Conservation (phyloP, 1,284 basidiomycete species). For the Limonomyces culmigenus region DNA sequence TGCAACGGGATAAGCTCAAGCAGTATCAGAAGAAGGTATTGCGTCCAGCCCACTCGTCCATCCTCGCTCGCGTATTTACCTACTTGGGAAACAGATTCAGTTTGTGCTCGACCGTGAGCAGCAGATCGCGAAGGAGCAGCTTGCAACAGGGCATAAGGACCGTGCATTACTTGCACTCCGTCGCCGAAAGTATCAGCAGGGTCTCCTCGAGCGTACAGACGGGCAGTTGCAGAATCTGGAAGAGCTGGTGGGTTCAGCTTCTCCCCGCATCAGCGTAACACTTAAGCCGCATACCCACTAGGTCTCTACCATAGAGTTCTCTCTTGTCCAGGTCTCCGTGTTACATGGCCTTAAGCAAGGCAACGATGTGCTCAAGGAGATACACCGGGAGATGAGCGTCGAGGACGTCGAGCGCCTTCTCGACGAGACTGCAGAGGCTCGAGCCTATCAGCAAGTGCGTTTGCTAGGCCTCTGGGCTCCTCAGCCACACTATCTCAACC, state of each 20-base stretch:
- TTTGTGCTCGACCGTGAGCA: slow-evolving; percentile 75
- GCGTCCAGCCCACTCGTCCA: neutral
- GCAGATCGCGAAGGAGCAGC: slow-evolving; percentile 72
- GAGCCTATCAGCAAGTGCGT: slow-evolving; percentile 78
- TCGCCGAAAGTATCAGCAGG: slow-evolving; percentile 86
- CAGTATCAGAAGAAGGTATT: slow-evolving; percentile 89
- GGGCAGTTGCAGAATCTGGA: slow-evolving; percentile 80
- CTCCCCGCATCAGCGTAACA: neutral
- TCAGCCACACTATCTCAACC: neutral
- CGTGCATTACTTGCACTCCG: slow-evolving; percentile 77
- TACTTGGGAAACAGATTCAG: slow-evolving; percentile 72
- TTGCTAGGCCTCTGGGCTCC: neutral
- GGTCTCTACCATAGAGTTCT: slow-evolving; percentile 95
- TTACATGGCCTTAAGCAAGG: slow-evolving; percentile 88
- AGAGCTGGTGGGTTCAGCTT: slow-evolving; percentile 50
- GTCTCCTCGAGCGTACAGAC: slow-evolving; percentile 78
- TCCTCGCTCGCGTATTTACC: neutral
- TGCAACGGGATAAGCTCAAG: slow-evolving; percentile 89
- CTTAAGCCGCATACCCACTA: slow-evolving; percentile 14
- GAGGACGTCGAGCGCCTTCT: slow-evolving; percentile 89
- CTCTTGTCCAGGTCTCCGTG: slow-evolving; percentile 84
- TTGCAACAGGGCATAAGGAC: slow-evolving; percentile 72
- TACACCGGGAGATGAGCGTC: slow-evolving; percentile 85
- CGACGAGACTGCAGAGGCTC: slow-evolving; percentile 83
- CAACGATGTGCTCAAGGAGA: slow-evolving; percentile 82